These are phyloP conservation scores for Pyrenophora tritici-repentis DNA, from an alignment of 2,329 filamentous ascomycete species.

Conservation along the genomic window DNA sequence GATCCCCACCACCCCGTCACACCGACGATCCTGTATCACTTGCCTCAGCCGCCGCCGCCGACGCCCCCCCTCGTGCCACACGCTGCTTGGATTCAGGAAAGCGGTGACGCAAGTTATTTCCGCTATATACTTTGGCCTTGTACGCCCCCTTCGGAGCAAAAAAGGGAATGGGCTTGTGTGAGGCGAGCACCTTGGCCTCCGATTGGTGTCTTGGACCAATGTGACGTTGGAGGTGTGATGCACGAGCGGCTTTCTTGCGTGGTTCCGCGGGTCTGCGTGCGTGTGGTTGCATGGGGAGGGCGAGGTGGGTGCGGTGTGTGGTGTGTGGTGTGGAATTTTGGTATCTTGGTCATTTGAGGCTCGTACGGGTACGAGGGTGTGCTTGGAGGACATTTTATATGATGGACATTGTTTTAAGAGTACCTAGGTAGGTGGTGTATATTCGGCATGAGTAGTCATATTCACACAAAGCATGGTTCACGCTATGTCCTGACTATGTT, in stretches of 20 bases:
- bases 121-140: no score
- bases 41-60: background rate
- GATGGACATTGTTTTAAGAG: no score
- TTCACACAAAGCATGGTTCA: background rate
- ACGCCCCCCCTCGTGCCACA: no score
- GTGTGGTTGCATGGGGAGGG: slow-evolving; percentile 18
- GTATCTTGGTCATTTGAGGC: background rate
- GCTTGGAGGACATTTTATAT: no score
- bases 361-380: background rate
- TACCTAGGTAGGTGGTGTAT: no score
- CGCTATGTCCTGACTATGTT: background rate
- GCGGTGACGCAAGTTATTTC: background rate
- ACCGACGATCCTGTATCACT: slow-evolving; percentile 7
- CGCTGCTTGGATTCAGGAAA: background rate
- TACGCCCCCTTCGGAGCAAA: no score
- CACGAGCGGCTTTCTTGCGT: background rate
- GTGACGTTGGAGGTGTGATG: background rate
- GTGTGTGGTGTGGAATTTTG: background rate
- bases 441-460: no score
- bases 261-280: slow-evolving; percentile 12
- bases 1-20: background rate
- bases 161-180: slow-evolving; percentile 11
- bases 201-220: slow-evolving; percentile 34
- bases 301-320: background rate
- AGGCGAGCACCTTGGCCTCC: slow-evolving; percentile 25